A percentile compares a stretch with the other conserved stretches of the same genome.
These are phyloP conservation scores for Anisodus acutangulus DNA, from an alignment of 257 asterid genomes.

Conservation along the genomic window DNA sequence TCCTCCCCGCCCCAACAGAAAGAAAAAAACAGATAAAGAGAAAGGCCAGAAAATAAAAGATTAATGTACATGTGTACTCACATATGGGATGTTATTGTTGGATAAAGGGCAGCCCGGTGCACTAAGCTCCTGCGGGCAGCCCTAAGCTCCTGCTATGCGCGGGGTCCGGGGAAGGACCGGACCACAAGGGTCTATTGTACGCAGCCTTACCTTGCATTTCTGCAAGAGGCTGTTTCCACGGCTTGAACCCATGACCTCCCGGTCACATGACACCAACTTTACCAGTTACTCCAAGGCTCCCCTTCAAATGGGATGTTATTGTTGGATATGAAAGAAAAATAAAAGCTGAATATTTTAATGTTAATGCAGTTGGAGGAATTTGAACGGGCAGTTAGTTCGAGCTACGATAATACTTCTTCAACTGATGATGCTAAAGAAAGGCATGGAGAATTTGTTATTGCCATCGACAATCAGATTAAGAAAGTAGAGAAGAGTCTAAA, in stretches of 20 bases:
- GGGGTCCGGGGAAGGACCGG: too few species aligned
- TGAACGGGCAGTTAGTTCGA: conserved; percentile 75
- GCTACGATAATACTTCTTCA: conserved; percentile 55
- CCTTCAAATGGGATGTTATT: neutral
- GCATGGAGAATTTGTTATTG: conserved; percentile 66
- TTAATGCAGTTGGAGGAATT: conserved; percentile 89
- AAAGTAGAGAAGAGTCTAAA: conserved; percentile 66
- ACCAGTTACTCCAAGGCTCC: too few species aligned
- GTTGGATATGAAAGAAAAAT: neutral
- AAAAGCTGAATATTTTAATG: conserved; percentile 18
- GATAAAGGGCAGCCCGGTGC: neutral
- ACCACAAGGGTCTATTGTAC: too few species aligned
- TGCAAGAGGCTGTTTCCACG: too few species aligned
- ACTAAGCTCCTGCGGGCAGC: too few species aligned
- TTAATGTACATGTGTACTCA: neutral
- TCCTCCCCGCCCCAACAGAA: neutral
- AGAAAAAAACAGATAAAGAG: neutral
- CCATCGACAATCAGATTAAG: conserved; percentile 65
- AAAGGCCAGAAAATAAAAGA: neutral
- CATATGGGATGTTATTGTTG: neutral
- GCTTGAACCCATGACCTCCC: too few species aligned
- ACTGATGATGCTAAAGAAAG: conserved; percentile 77
- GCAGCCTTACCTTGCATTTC: too few species aligned
- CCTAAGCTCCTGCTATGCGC: too few species aligned
- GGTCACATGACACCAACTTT: too few species aligned